Evolutionary conservation across 2,329 filamentous ascomycete genomes (phyloP).

Genomic region (Penicillium hesseltinei): DNA sequence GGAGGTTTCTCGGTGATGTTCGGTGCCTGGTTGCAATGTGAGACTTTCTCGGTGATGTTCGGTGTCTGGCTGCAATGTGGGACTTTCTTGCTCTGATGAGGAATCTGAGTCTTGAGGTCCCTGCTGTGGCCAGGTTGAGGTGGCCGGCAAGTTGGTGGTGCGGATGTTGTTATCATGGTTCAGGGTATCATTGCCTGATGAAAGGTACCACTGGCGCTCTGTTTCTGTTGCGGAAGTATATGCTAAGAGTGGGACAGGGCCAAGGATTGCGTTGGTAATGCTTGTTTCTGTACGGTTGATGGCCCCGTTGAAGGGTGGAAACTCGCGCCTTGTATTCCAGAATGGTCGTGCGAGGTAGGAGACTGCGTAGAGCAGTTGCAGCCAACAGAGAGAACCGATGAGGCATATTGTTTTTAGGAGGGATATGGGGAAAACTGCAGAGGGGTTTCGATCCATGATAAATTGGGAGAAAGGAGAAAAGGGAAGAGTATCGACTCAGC

Average conservation of each 20-base stretch:
- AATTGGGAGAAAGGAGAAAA: no score
- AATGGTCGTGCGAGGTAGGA: conserved; percentile 18
- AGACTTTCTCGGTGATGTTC: background rate
- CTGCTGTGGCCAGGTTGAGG: background rate
- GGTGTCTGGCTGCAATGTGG: background rate
- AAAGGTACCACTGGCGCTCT: background rate
- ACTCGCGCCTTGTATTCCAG: conserved; percentile 10
- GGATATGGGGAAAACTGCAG: conserved; percentile 13
- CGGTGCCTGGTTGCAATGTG: background rate
- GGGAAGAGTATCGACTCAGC: background rate
- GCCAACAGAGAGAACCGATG: conserved; percentile 20
- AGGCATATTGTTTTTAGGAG: conserved; percentile 19
- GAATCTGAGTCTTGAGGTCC: background rate
- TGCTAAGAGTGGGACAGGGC: conserved; percentile 17
- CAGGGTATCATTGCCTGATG: background rate
- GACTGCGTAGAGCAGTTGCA: conserved; percentile 28
- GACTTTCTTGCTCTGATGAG: background rate
- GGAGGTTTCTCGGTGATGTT: background rate
- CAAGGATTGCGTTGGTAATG: conserved; percentile 22
- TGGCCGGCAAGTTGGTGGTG: background rate
- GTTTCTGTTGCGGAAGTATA: conserved; percentile 16
- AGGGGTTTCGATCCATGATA: background rate
- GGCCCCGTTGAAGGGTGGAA: conserved; percentile 13
- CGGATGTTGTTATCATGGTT: background rate
- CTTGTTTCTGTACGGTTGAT: conserved; percentile 25